Percentiles rank a stretch among this genome's conserved stretches.
Conservation (phyloP, 106 monocot genomes). For the Acorus gramineus region DNA sequence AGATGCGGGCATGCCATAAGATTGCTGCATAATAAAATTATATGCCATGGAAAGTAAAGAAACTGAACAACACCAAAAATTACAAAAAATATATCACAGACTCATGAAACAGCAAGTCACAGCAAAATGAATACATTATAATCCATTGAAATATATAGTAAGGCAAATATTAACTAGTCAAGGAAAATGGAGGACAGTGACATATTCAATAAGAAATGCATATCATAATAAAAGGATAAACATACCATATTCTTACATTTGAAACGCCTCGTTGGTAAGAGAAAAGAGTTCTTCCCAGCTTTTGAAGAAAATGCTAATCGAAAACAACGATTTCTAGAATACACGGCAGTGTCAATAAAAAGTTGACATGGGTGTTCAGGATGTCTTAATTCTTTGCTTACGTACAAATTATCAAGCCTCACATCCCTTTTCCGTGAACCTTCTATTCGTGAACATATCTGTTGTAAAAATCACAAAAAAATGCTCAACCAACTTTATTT, state of each 20-base stretch:
- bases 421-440: slow-evolving; percentile 33
- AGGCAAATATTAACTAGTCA: too few relatives aligned
- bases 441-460: slow-evolving; percentile 67
- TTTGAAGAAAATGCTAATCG: slow-evolving; percentile 81
- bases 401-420: slow-evolving; percentile 54
- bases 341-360: slow-evolving; percentile 84
- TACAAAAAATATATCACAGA: too few relatives aligned
- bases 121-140: too few relatives aligned
- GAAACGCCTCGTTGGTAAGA: slow-evolving; percentile 75
- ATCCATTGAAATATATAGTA: too few relatives aligned
- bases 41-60: too few relatives aligned
- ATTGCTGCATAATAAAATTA: too few relatives aligned
- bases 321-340: slow-evolving; percentile 92
- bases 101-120: too few relatives aligned
- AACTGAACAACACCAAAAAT: too few relatives aligned
- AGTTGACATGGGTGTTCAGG: slow-evolving; percentile 24
- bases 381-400: slow-evolving; percentile 46
- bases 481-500: background rate
- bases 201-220: background rate
- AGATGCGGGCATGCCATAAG: too few relatives aligned
- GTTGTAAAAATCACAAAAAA: background rate
- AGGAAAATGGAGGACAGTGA: background rate
- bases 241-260: slow-evolving; percentile 68
- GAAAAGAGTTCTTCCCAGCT: slow-evolving; percentile 75
- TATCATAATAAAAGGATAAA: background rate